Evolutionary conservation across 1,139 yeast genomes (phyloP), one percentile per base, ranked within the genome.

Genomic region (Taphrina deformans): DNA sequence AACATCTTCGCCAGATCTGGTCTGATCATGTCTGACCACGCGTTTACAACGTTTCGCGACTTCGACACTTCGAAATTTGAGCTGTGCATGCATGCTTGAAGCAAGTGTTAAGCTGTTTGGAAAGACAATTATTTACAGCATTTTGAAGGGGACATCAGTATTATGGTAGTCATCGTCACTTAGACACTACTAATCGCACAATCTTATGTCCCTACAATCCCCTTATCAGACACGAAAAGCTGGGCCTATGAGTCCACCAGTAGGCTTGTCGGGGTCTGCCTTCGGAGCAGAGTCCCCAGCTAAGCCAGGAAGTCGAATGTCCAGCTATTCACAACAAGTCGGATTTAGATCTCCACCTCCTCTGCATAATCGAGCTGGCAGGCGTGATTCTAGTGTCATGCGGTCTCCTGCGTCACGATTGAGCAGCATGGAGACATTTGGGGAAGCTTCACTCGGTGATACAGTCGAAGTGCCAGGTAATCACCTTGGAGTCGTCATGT

Each of bases 401-500:
- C 55, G 55, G 7, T 53, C 58, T 3, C 58, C 58, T 3, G 29
- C 58, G 16, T 35, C 33, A 7, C 45, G 58, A 6, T 14, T 24
- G 5, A 16, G 21, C 9, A 31, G 58, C 48, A 14, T 23, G 10
- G 58, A 53, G 7, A 16, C 26, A 14, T 53, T 16, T 40, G 35
- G 26, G 10, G 58, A 53, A 23, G 63, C 56, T 7, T 24, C 45
- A 18, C 69, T 78, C n/a, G 81, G 80, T 56, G 79, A 78, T 66
- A 69, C 70, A 12, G 80, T 78, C 35, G 70, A 71, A n/a, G 72
- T 78, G 14, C 80, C 80, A 0, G 78, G 76, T 26, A 80, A 79
- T 53, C 74, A 74, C 66, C 70, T 69, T 10, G 97, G 95, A 0
- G 79, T 85, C 16, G 78, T 93, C 62, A 80, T 85, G 69, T 93